Base-by-base conservation (phyloP, 305 asterid species). In the Salvia sclarea region DNA sequence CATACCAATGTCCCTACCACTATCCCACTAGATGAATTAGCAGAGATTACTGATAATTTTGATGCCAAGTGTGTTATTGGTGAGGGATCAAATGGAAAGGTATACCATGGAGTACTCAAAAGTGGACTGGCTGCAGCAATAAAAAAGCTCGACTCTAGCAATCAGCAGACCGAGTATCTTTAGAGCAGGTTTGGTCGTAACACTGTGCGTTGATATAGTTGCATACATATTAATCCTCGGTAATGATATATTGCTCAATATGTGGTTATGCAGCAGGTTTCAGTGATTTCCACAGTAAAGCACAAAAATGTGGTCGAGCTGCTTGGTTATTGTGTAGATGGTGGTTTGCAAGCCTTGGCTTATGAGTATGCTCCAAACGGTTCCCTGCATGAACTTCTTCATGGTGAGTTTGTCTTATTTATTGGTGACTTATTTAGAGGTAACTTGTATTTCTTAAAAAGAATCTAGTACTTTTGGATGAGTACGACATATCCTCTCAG, bases 291-390 rank as follows among this genome's bases (percentile, higher is more conserved):
- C 38, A 38, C 22, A 5, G 20, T 61, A 61, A 21, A 61, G 53
- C 66, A 61, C 37, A n/a, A 61, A 25, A 12, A 61, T 21, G 28
- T 61, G 52, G 66, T 61, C 41, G 53, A 61, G 21, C 37, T 61
- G 33, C 53, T 38, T 41, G 66, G 66, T 21, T 61, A 61, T 61
- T 61, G 52, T 40, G 35, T 40, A 3, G 53, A 61, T 61, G 66
- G 66, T 38, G 47, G 28, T 61, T 18, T 38, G 18, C 53, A 50
- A 61, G 53, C 48, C 8, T 61, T 61, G 53, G 66, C 66, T 61
- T 61, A 57, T 21, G 47, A 57, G 44, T 57, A 31, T 57, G 64
- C 64, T 57, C 64, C 64, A 31, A 57, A 57, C 33, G 64, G 64
- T 35, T 30, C 45, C 44, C 47, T 57, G 44, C 64, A 57, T 57